phyloP scores from a whole-genome alignment of 768 basidiomycete genomes.

The Ramaria rubella region DNA sequence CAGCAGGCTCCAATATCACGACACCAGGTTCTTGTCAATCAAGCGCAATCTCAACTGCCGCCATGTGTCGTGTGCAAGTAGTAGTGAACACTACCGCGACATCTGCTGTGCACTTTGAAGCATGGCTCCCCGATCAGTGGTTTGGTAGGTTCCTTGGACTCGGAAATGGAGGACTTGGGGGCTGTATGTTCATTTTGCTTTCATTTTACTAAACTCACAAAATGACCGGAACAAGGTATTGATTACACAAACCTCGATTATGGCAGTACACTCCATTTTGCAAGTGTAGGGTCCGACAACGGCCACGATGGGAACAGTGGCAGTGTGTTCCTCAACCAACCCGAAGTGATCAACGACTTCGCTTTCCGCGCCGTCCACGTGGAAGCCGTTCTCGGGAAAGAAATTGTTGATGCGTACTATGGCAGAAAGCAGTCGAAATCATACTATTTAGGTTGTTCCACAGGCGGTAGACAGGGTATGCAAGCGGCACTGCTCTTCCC shows the following conservation, averaged over 20 bases:
- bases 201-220: background rate
- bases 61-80: conserved; percentile 6
- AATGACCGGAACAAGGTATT: conserved; percentile 14
- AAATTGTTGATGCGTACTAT: conserved; percentile 24
- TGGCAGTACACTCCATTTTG: conserved; percentile 19
- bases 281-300: conserved; percentile 20
- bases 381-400: conserved; percentile 23
- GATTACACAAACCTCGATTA: conserved; percentile 16
- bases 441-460: conserved; percentile 28
- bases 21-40: conserved; percentile 8
- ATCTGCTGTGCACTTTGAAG: conserved; percentile 16
- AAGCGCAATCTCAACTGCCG: background rate
- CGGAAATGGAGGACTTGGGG: conserved; percentile 26
- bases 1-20: conserved; percentile 1
- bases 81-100: conserved; percentile 8
- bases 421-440: conserved; percentile 14
- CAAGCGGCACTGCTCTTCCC: conserved; percentile 23
- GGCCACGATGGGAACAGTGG: conserved; percentile 21
- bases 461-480: conserved; percentile 27
- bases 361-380: conserved; percentile 24
- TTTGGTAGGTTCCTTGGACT: conserved; percentile 24
- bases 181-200: conserved; percentile 14
- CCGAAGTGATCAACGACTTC: conserved; percentile 26
- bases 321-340: conserved; percentile 15
- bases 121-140: conserved; percentile 28